Conservation (phyloP, 495 filamentous ascomycete genomes). For the Lichina pygmaea region DNA sequence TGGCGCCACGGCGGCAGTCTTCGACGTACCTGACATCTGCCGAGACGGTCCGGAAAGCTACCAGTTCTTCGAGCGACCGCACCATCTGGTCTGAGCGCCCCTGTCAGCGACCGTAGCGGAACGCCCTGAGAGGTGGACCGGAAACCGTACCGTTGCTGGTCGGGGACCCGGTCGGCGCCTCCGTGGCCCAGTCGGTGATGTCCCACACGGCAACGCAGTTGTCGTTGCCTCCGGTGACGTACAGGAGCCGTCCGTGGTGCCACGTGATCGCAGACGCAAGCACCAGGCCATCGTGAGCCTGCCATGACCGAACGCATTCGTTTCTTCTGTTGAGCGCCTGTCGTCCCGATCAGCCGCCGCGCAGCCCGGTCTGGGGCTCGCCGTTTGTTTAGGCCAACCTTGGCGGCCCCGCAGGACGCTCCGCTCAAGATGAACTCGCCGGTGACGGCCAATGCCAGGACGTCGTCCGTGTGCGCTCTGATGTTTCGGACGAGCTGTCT, state of each 20-base stretch:
- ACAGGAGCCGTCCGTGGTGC: constrained; percentile 40
- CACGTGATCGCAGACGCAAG: constrained; percentile 58
- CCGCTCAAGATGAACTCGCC: constrained; percentile 67
- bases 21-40: constrained; percentile 56
- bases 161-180: constrained; percentile 15
- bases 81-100: constrained; percentile 40
- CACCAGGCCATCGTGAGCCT: constrained; percentile 63
- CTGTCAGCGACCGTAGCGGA: background rate
- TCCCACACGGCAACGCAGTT: constrained; percentile 75
- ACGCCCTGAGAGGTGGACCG: background rate
- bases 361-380: background rate
- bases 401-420: constrained; percentile 49
- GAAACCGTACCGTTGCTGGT: constrained; percentile 29
- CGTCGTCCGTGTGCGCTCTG: constrained; percentile 51
- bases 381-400: constrained; percentile 19
- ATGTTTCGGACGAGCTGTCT: constrained; percentile 68
- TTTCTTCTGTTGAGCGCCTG: constrained; percentile 74
- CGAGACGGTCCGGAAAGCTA: constrained; percentile 76
- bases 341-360: background rate
- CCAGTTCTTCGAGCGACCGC: constrained; percentile 53
- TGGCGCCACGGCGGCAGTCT: constrained; percentile 80
- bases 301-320: constrained; percentile 57
- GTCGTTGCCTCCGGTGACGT: constrained; percentile 88
- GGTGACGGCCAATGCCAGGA: constrained; percentile 63
- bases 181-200: constrained; percentile 26